These are phyloP conservation scores for Ceratocystis alfenasii DNA, from an alignment of 2,329 filamentous ascomycete genomes.

Conservation along the genomic window DNA sequence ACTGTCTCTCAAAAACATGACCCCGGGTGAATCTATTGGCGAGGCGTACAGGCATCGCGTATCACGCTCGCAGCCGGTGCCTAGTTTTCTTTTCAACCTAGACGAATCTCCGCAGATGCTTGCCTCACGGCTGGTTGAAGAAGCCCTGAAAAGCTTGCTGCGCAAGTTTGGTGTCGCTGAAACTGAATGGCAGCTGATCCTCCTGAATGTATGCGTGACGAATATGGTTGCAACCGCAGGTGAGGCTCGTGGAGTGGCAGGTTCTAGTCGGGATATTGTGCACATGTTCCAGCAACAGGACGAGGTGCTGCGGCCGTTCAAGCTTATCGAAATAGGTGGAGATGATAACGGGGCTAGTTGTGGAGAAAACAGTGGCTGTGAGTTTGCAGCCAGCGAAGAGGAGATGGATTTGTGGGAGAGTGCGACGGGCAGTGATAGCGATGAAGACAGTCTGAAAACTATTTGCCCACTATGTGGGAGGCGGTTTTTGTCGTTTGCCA, in stretches of 20 bases:
- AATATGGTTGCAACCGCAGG: slow-evolving; percentile 59
- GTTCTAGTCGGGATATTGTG: slow-evolving; percentile 62
- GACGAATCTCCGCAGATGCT: slow-evolving; percentile 45
- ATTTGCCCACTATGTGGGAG: slow-evolving; percentile 41
- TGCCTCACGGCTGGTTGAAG: slow-evolving; percentile 56
- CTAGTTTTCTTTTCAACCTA: slow-evolving; percentile 59
- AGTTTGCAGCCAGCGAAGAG: slow-evolving; percentile 26
- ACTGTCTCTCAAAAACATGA: slow-evolving; percentile 47
- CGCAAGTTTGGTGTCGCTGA: slow-evolving; percentile 58
- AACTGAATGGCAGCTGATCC: slow-evolving; percentile 61
- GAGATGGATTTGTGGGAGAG: slow-evolving; percentile 28
- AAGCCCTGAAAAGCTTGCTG: slow-evolving; percentile 60
- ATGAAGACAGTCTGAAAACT: slow-evolving; percentile 27
- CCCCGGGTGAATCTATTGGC: slow-evolving; percentile 5
- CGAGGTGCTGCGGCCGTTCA: slow-evolving; percentile 55
- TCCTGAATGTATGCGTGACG: slow-evolving; percentile 77
- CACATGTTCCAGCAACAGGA: slow-evolving; percentile 73
- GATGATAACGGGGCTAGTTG: slow-evolving; percentile 17
- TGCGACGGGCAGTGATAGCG: slow-evolving; percentile 25
- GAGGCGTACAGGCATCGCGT: slow-evolving; percentile 36
- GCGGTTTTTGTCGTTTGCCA: slow-evolving; percentile 45
- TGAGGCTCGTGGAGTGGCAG: slow-evolving; percentile 33
- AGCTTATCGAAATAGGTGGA: slow-evolving; percentile 33
- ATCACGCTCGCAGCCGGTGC: slow-evolving; percentile 63
- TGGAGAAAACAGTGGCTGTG: slow-evolving; percentile 23